phyloP scores from a whole-genome alignment of 345 rosid genomes.

The thale cress (Arabidopsis thaliana) region TAIR10.1 NC_003070.9:28491501-28492000 shows the following conservation, averaged over 20 bases:
- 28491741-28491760: constrained; percentile 44
- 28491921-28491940: constrained; percentile 37
- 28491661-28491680: background rate
- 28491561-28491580: constrained; percentile 43
- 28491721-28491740: background rate
- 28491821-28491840: constrained; percentile 42
- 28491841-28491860: constrained; percentile 35
- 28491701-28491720: background rate
- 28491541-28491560: constrained; percentile 43
- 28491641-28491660: too few species aligned
- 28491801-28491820: constrained; percentile 50
- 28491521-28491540: constrained; percentile 65
- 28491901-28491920: constrained; percentile 31
- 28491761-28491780: constrained; percentile 45
- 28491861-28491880: constrained; percentile 39
- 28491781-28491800: constrained; percentile 49
- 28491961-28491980: constrained; percentile 52
- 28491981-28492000: constrained; percentile 58
- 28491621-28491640: constrained; percentile 18
- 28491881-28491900: constrained; percentile 41
- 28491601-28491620: constrained; percentile 52
- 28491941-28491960: constrained; percentile 52
- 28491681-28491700: background rate
- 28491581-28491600: constrained; percentile 54
- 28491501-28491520: constrained; percentile 56